Evolutionary conservation across 352 stramenopile species (phyloP).

Genomic region (Blastocystis sp.): DNA sequence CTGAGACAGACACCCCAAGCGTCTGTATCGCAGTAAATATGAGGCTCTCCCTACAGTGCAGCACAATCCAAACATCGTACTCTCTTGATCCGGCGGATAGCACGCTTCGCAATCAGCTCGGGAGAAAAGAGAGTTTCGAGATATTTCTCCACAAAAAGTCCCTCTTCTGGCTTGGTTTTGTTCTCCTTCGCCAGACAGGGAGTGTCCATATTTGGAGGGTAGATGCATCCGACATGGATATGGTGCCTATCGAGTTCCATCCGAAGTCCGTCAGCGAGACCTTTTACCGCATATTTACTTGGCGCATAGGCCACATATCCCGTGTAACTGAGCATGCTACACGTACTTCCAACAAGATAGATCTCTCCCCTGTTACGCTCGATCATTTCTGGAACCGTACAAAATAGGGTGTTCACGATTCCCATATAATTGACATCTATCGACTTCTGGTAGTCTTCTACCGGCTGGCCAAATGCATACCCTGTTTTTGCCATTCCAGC

Average conservation of each 20-base stretch:
- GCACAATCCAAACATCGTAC: not conserved
- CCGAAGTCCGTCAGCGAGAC: constrained; percentile 25
- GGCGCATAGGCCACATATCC: constrained; percentile 26
- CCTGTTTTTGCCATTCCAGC: constrained; percentile 61
- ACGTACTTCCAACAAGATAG: constrained; percentile 56
- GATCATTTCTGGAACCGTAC: constrained; percentile 46
- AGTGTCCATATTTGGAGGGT: constrained; percentile 60
- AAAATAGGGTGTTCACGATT: constrained; percentile 38
- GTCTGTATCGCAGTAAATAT: constrained; percentile 45
- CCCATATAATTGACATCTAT: constrained; percentile 57
- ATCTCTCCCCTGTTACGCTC: constrained; percentile 34
- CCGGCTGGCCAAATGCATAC: constrained; percentile 42
- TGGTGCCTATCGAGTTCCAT: constrained; percentile 27
- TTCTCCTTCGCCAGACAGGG: constrained; percentile 57
- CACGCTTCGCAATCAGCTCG: not conserved
- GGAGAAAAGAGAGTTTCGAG: constrained; percentile 11
- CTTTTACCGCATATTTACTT: constrained; percentile 58
- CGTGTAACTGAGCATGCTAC: constrained; percentile 56
- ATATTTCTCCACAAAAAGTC: constrained; percentile 17
- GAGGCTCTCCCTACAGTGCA: not conserved
- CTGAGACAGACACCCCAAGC: not conserved
- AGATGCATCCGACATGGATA: constrained; percentile 53
- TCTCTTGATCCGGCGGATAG: constrained; percentile 15
- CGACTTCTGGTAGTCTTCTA: constrained; percentile 9
- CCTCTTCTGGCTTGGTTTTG: constrained; percentile 58